Conservation (phyloP, 1,284 basidiomycete species). For the Puccinia horiana region DNA sequence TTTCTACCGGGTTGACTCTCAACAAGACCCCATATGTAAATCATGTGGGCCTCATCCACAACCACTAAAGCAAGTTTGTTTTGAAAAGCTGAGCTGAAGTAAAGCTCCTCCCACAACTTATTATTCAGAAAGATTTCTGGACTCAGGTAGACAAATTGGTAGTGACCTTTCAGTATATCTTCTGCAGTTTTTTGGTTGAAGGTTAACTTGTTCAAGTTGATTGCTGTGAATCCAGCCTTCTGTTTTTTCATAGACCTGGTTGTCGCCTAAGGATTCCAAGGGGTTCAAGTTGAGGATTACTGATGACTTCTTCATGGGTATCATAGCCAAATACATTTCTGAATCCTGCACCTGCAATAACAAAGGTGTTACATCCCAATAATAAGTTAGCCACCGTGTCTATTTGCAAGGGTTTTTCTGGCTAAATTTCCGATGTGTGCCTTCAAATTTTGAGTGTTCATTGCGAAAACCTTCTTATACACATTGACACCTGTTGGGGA, state of each 20-base stretch:
- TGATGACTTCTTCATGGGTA: neutral
- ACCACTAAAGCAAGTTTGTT: neutral
- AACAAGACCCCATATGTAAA: neutral
- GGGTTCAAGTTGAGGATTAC: neutral
- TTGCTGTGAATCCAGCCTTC: neutral
- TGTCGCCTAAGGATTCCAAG: neutral
- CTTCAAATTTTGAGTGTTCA: neutral
- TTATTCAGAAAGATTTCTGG: constrained; percentile 15
- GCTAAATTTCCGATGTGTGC: neutral
- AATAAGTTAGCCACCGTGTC: neutral
- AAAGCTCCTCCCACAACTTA: neutral
- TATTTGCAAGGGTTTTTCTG: neutral
- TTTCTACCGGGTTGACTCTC: neutral
- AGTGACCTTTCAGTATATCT: neutral
- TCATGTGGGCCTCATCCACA: constrained; percentile 21
- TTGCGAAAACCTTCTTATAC: neutral
- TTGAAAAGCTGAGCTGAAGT: neutral
- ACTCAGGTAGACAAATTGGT: constrained; percentile 10
- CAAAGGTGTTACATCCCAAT: neutral
- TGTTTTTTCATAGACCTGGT: neutral
- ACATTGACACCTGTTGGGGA: neutral
- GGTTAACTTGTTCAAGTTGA: constrained; percentile 13
- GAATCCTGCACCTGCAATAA: neutral
- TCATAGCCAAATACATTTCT: neutral
- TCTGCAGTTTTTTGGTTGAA: neutral